Percentiles rank a stretch among this genome's conserved stretches.
Evolutionary conservation across 768 basidiomycete species (phyloP).

Genomic region (Boletus bicolor): DNA sequence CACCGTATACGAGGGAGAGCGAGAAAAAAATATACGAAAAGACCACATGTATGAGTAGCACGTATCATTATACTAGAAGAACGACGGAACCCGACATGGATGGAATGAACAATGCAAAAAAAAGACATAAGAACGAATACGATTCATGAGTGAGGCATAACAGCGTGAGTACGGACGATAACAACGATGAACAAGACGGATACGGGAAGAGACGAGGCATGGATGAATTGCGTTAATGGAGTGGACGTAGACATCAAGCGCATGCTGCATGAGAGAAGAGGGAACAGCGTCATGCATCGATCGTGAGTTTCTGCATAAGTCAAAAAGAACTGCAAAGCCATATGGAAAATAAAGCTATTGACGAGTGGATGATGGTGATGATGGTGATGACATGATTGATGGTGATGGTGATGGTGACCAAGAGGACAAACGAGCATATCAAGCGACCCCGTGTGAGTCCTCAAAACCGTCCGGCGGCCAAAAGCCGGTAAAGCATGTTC

Average conservation of each 20-base stretch:
- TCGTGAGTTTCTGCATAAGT: conserved; percentile 15
- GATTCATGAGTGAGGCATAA: conserved; percentile 4
- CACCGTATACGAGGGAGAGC: not conserved
- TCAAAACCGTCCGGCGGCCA: conserved; percentile 44
- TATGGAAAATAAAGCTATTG: conserved; percentile 1
- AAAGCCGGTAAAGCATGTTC: conserved; percentile 62
- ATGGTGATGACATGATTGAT: not conserved
- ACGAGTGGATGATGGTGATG: not conserved
- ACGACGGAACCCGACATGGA: not conserved
- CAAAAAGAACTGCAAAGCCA: conserved; percentile 12
- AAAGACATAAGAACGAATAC: not conserved
- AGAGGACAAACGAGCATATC: not conserved
- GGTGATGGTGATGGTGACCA: not conserved
- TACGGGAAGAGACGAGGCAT: not conserved
- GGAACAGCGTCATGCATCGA: not conserved
- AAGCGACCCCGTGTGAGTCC: not conserved
- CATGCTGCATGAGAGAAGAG: conserved; percentile 1
- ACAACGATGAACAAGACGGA: not conserved
- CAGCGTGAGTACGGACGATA: not conserved
- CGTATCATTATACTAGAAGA: not conserved
- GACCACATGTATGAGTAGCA: not conserved
- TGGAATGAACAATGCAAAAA: not conserved
- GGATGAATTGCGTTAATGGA: not conserved
- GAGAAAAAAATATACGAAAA: not conserved
- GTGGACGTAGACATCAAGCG: not conserved